Evolutionary conservation across 2,329 filamentous ascomycete species (phyloP), one percentile per base, ranked within the genome.

Genomic region (Neofusicoccum cordaticola): DNA sequence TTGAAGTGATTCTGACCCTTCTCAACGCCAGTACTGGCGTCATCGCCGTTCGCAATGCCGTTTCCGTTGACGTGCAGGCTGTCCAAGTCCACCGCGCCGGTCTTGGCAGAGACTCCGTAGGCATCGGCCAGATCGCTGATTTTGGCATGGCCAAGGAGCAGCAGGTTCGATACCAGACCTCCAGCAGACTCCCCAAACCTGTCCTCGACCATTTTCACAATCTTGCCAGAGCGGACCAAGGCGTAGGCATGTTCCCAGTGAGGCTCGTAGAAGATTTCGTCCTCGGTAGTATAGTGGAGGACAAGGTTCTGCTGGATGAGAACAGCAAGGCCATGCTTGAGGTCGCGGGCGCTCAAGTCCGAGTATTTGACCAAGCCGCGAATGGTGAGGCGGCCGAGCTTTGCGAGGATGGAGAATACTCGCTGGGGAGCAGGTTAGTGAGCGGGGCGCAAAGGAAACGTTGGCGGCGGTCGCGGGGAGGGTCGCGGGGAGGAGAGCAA

Each of bases 231-330:
- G 65, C 95, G 90, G 42, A 93, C 82, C 48, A 97, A 83, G 69
- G 89, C 89, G 78, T 98, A 98, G 68, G 92, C 91, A 67, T 89
- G 87, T 69, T 88, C 82, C 73, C 88, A 83, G 71, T 97, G 93
- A 65, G 92, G 90, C 75, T 97, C 91, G 79, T 98, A 99, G 74
- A 87, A 88, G 27, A 90, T 90, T 51, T 84, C 84, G 64, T 89
- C 85, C 64, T 82, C 74, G 66, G 88, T 68, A 69, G 87, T 86
- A 68, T 88, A 85, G 77, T 93, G 90, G 75, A 88, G 92, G 67
- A 96, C 82, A 56, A 98, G 86, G 73, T 93, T 92, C 74, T 97
- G 91, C 75, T 98, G 94, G 47, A 96, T 86, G 68, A 98, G 88
- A 37, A 95, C 89, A 62, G 88, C 88, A 60, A 99, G 84, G 19